Percentiles rank a stretch among this genome's conserved stretches.
These are phyloP conservation scores for Dacryopinax primogenitus DNA, from an alignment of 768 basidiomycete genomes.

Conservation along the genomic window DNA sequence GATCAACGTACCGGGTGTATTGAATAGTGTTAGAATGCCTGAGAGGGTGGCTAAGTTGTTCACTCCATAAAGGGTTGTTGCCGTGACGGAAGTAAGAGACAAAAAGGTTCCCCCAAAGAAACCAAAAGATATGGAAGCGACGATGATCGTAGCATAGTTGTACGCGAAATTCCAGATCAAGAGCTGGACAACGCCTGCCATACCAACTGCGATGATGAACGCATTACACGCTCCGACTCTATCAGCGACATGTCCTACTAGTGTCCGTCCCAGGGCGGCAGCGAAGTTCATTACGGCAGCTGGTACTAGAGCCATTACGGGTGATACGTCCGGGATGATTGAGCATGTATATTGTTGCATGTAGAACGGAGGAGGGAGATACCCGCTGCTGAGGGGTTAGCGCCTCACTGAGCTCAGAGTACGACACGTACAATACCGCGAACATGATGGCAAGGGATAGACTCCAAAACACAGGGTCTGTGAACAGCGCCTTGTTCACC, in stretches of 20 bases:
- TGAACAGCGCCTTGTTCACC: slow-evolving; percentile 14
- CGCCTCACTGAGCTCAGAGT: not conserved
- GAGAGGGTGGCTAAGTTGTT: slow-evolving; percentile 15
- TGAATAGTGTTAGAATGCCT: slow-evolving; percentile 15
- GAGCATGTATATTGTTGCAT: slow-evolving; percentile 20
- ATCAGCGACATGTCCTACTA: slow-evolving; percentile 31
- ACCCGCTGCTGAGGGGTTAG: not conserved
- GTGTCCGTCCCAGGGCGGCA: slow-evolving; percentile 25
- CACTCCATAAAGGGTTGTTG: slow-evolving; percentile 21
- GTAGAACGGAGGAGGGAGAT: slow-evolving; percentile 21
- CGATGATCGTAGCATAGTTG: slow-evolving; percentile 25
- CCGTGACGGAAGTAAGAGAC: slow-evolving; percentile 27
- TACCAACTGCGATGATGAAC: slow-evolving; percentile 28
- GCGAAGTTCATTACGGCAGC: slow-evolving; percentile 22
- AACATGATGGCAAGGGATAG: slow-evolving; percentile 26
- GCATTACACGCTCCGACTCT: slow-evolving; percentile 32
- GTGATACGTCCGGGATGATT: slow-evolving; percentile 16
- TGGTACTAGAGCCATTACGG: slow-evolving; percentile 16
- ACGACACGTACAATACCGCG: slow-evolving; percentile 14
- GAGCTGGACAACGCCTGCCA: slow-evolving; percentile 29
- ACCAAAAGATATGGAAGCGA: slow-evolving; percentile 27
- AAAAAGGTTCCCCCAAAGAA: slow-evolving; percentile 29
- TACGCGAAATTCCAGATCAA: slow-evolving; percentile 31
- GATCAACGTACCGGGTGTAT: slow-evolving; percentile 18
- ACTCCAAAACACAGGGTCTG: slow-evolving; percentile 25